Conservation (phyloP, 441 rosid species). For the Metrosideros polymorpha region DNA sequence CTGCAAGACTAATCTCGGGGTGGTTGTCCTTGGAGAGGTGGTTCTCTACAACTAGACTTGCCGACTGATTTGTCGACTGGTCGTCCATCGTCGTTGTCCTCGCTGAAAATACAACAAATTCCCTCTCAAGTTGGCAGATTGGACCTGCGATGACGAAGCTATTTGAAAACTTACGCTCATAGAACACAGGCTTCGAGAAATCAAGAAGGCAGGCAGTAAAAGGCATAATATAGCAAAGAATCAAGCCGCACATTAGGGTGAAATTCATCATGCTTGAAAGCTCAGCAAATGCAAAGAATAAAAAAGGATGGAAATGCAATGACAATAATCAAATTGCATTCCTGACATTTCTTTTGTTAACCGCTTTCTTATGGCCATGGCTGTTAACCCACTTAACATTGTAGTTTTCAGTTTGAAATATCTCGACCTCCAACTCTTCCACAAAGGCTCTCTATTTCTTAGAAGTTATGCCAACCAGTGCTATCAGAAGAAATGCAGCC, state of each 20-base stretch:
- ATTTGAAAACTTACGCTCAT: background rate
- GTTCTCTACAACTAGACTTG: conserved; percentile 7
- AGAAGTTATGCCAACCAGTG: background rate
- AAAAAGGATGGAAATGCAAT: background rate
- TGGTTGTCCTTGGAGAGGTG: background rate
- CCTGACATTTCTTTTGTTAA: background rate
- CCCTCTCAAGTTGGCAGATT: conserved; percentile 3
- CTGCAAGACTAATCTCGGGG: background rate
- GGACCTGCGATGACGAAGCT: conserved; percentile 15
- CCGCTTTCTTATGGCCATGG: background rate
- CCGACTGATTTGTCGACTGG: conserved; percentile 1
- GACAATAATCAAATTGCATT: background rate
- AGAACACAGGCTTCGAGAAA: background rate
- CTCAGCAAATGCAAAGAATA: background rate
- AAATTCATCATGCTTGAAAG: background rate
- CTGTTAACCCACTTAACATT: background rate
- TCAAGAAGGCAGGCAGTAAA: background rate
- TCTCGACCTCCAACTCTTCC: background rate
- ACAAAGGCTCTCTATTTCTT: background rate
- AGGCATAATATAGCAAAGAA: background rate
- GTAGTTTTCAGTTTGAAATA: background rate
- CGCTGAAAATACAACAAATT: conserved; percentile 11
- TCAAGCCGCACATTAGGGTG: background rate
- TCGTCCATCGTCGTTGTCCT: conserved; percentile 5
- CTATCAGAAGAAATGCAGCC: background rate